These are phyloP conservation scores for Suillus weaverae DNA, from an alignment of 768 basidiomycete genomes.

Conservation along the genomic window DNA sequence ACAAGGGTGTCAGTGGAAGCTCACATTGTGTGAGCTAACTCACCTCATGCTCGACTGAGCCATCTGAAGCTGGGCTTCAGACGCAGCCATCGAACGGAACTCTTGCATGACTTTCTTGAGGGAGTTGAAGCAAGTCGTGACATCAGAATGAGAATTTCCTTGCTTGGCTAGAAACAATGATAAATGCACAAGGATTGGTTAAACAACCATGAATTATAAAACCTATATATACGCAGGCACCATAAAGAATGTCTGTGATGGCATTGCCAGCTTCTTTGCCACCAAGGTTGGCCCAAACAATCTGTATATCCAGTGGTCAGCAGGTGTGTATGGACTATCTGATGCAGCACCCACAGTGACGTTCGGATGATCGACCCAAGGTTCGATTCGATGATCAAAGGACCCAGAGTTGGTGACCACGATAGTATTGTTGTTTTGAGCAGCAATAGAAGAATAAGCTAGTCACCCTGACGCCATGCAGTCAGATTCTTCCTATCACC, in stretches of 20 bases:
- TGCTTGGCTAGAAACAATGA: slow-evolving; percentile 63
- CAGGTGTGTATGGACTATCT: slow-evolving; percentile 13
- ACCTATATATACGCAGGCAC: slow-evolving; percentile 60
- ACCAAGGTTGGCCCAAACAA: slow-evolving; percentile 52
- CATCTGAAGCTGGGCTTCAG: slow-evolving; percentile 66
- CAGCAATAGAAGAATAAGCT: slow-evolving; percentile 57
- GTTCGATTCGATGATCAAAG: slow-evolving; percentile 52
- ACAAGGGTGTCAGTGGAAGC: slow-evolving; percentile 6
- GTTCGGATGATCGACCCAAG: slow-evolving; percentile 77
- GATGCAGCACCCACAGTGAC: slow-evolving; percentile 54
- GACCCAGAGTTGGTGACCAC: slow-evolving; percentile 81
- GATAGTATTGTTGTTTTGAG: slow-evolving; percentile 71
- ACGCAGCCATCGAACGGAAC: slow-evolving; percentile 44
- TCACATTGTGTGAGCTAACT: slow-evolving; percentile 15
- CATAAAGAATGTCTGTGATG: slow-evolving; percentile 77
- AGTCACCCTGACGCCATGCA: slow-evolving; percentile 37
- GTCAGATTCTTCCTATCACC: slow-evolving; percentile 40
- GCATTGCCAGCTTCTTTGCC: slow-evolving; percentile 82
- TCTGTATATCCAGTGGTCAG: slow-evolving; percentile 27
- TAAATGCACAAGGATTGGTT: not conserved
- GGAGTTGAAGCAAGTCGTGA: slow-evolving; percentile 71
- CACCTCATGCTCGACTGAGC: slow-evolving; percentile 65
- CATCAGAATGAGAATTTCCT: slow-evolving; percentile 79
- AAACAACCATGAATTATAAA: not conserved
- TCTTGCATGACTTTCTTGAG: slow-evolving; percentile 81